Evolutionary conservation across 352 stramenopile genomes (phyloP).

Genomic region (Phytophthora pluvialis): DNA sequence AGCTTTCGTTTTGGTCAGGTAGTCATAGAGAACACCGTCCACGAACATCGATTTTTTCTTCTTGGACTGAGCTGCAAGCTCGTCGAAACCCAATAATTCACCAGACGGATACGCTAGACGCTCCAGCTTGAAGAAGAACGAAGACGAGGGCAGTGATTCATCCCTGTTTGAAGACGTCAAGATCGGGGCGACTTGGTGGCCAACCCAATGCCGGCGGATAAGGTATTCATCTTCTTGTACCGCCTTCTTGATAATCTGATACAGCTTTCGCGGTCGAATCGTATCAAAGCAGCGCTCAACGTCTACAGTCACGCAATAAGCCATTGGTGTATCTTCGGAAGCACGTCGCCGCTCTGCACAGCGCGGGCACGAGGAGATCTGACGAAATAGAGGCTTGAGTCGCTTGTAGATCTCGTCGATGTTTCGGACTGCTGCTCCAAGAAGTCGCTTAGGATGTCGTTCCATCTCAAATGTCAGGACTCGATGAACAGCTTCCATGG

Average conservation of each 20-base stretch:
- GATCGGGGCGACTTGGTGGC: constrained; percentile 43
- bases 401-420: constrained; percentile 72
- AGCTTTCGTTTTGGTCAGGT: constrained; percentile 56
- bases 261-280: constrained; percentile 69
- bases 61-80: constrained; percentile 45
- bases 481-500: constrained; percentile 63
- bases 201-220: constrained; percentile 79
- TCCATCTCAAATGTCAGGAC: constrained; percentile 70
- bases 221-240: constrained; percentile 78
- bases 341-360: constrained; percentile 32
- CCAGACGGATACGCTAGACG: constrained; percentile 60
- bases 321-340: constrained; percentile 10
- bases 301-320: constrained; percentile 76
- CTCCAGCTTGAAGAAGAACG: constrained; percentile 69
- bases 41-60: constrained; percentile 65
- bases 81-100: constrained; percentile 58
- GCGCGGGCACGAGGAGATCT: constrained; percentile 39
- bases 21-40: constrained; percentile 83
- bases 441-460: constrained; percentile 50
- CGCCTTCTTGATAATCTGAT: constrained; percentile 67
- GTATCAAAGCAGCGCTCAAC: constrained; percentile 88
- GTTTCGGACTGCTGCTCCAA: constrained; percentile 67
- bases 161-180: constrained; percentile 12
- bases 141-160: constrained; percentile 9
- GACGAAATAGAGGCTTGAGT: constrained; percentile 51